Evolutionary conservation across 176 grass and related monocot genomes (phyloP).

Genomic region (Thalia dealbata): DNA sequence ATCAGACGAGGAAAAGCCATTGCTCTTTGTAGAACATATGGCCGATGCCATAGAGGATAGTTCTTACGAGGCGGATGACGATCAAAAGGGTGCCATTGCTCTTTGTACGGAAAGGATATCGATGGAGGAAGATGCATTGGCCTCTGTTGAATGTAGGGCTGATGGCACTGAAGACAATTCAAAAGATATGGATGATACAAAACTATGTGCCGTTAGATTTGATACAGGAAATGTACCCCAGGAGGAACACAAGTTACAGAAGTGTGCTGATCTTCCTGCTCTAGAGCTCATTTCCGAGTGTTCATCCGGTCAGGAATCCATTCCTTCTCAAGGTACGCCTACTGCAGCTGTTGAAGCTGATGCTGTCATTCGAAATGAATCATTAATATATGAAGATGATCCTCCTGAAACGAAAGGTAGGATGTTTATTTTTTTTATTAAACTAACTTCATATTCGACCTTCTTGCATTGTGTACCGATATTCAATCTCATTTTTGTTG

Average conservation of each 20-base stretch:
- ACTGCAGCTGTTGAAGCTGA: not conserved
- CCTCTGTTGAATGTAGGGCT: not conserved
- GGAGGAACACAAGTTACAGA: not conserved
- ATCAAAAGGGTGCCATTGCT: not conserved
- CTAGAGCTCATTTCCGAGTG: not conserved
- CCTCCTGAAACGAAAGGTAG: constrained; percentile 2
- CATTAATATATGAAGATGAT: constrained; percentile 2
- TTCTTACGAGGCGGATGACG: not conserved
- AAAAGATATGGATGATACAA: not conserved
- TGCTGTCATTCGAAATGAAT: not conserved
- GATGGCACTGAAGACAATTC: not conserved
- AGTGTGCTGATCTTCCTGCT: not conserved
- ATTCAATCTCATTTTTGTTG: not conserved
- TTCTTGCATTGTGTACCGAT: not conserved
- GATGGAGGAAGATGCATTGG: not conserved
- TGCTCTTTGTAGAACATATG: constrained; percentile 26
- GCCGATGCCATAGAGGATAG: not conserved
- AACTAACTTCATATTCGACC: not conserved
- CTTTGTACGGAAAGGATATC: not conserved
- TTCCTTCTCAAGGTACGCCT: not conserved
- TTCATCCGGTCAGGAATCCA: not conserved
- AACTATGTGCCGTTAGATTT: not conserved
- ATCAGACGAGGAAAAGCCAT: constrained; percentile 27
- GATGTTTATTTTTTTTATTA: not conserved
- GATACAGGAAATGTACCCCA: not conserved